Evolutionary conservation across 805 yeast species (phyloP), one percentile per base, ranked within the genome.

Genomic region (Saturnispora bothae): DNA sequence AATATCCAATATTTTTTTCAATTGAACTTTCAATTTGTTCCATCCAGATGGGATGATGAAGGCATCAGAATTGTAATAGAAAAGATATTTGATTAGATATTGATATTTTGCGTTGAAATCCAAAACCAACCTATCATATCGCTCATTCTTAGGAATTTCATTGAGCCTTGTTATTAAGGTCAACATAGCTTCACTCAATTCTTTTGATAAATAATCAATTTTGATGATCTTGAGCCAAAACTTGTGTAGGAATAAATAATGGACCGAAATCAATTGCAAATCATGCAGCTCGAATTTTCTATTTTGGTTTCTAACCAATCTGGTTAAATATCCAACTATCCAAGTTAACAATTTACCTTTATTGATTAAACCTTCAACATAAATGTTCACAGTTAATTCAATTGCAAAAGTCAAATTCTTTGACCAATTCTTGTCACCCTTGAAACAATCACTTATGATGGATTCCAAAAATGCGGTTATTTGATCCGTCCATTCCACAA

Each of bases 401-500:
- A 81, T 52, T 39, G 78, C 59, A 52, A 83, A 86, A 26, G 70
- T 65, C 33, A 84, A 64, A 38, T 70, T 71, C 6, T 48, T 48
- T 49, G 66, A 68, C 77, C 73, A 72, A 2, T 46, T 52, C 14
- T 45, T 55, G 41, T 21, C 15, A 44, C 34, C n/a, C 28, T 47
- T 32, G 21, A 53, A 56, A 48, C 61, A 61, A 13, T 68, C 72
- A 31, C 65, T 61, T 18, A 77, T 63, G 19, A 70, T 63, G 44
- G 66, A 66, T 44, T 69, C 75, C 10, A 78, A 48, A 47, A 66
- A 81, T 39, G 72, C 76, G 3, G 76, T 66, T 13, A 88, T 76
- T 46, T 83, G 94, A 30, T 77, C 82, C 0, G 96, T 83, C 97
- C 97, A 89, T 53, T 85, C 95, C 41, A 73, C 73, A 15, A 79